Conservation (phyloP, 2,329 filamentous ascomycete genomes). For the Davidsoniella australis region DNA sequence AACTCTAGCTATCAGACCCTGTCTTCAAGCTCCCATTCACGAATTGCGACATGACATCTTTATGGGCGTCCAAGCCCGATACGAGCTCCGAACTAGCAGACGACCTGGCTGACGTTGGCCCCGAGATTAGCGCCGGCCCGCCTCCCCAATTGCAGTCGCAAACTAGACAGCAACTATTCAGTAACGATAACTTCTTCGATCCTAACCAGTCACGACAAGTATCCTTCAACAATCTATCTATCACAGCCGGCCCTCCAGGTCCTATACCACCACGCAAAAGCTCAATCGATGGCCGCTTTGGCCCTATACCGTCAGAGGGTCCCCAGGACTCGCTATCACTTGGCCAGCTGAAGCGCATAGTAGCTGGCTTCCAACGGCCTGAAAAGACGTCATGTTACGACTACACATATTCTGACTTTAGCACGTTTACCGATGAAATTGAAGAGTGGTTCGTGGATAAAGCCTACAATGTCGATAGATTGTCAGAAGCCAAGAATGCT, state of each 20-base stretch:
- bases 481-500: constrained; percentile 56
- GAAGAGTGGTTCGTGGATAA: constrained; percentile 97
- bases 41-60: constrained; percentile 1
- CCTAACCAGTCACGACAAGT: constrained; percentile 4
- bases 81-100: background rate
- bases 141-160: background rate
- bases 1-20: too few relatives aligned
- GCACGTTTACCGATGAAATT: constrained; percentile 67
- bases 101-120: constrained; percentile 3
- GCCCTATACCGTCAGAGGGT: constrained; percentile 19
- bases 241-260: background rate
- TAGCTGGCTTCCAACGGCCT: constrained; percentile 52
- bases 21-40: background rate
- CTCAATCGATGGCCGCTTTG: constrained; percentile 18
- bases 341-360: constrained; percentile 53
- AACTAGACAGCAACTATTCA: background rate
- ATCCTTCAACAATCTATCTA: background rate
- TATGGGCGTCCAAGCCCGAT: too few relatives aligned
- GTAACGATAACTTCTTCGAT: constrained; percentile 1
- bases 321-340: constrained; percentile 52
- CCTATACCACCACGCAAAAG: constrained; percentile 12
- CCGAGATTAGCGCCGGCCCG: constrained; percentile 5
- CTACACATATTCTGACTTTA: constrained; percentile 61
- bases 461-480: constrained; percentile 65
- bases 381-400: constrained; percentile 60